Base-by-base conservation (phyloP, 257 asterid genomes). In the Fraxinus pennsylvanica region DNA sequence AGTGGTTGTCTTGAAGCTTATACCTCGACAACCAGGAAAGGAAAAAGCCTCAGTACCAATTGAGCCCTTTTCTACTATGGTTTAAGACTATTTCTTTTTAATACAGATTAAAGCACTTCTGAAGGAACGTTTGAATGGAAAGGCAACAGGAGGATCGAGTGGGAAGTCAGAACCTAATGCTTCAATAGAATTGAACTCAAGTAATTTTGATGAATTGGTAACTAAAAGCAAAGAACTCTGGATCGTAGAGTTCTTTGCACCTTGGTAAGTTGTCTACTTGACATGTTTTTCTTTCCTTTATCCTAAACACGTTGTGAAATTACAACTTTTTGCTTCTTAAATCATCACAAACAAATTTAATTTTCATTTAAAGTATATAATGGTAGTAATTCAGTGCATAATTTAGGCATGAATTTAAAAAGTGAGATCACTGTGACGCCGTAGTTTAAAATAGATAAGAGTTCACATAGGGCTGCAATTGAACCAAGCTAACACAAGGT, bases 171-270 rank as follows among this genome's bases (percentile, higher is more conserved):
- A 96, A 78, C 86, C 96, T 69, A 96, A 92, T 85, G 93, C 91
- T 73, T 96, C 99, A 32, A 83, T 92, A 2, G 99, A 93, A 76
- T 83, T 96, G 83, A 93, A 91, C 87, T 92, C 98, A 3, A 78
- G 75, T 33, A 96, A 96, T 81, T 92, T 96, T 87, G 99, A 96
- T 79, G 98, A 93, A 78, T 63, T 87, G 87, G 97, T 96, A 66
- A 79, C 87, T 74, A 90, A 92, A 84, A 93, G 99, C 90, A 96
- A 93, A 83, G 99, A 96, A 14, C 87, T 93, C 50, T 96, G 99
- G 99, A 78, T 96, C 73, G 97, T 96, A 79, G 99, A 96, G 88
- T 96, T 93, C 88, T 96, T 89, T 82, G 98, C 99, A 78, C 97
- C 99, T 59, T 96, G 98, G 99, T 93, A 76, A 89, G 94, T 81